phyloP scores from a whole-genome alignment of 148 eudicot species.

The Chenopodium formosanum region DNA sequence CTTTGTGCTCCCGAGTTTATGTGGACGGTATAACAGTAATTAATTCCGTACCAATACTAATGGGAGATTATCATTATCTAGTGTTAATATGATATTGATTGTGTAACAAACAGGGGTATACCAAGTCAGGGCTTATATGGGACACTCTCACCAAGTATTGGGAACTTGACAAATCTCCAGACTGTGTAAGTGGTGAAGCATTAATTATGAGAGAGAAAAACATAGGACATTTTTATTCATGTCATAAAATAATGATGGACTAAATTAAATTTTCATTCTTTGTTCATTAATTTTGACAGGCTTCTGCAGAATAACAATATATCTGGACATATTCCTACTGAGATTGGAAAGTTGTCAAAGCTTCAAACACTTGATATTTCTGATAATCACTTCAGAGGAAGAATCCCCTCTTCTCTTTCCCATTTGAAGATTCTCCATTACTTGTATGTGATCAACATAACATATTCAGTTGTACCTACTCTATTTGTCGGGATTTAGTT shows the following conservation, averaged over 20 bases:
- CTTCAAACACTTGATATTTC: slow-evolving; percentile 80
- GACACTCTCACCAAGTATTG: slow-evolving; percentile 68
- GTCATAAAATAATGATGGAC: background rate
- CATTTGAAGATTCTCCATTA: slow-evolving; percentile 60
- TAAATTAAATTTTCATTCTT: slow-evolving; percentile 9
- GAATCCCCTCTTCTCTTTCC: slow-evolving; percentile 67
- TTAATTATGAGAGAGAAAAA: slow-evolving; percentile 26
- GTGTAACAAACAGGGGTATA: slow-evolving; percentile 51
- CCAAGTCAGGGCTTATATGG: slow-evolving; percentile 90
- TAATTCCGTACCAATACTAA: background rate
- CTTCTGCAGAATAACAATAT: slow-evolving; percentile 77
- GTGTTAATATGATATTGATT: slow-evolving; percentile 1
- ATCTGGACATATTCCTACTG: slow-evolving; percentile 73
- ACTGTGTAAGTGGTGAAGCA: slow-evolving; percentile 57
- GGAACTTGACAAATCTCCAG: slow-evolving; percentile 88
- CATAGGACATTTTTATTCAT: background rate
- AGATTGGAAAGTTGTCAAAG: slow-evolving; percentile 66
- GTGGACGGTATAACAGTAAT: background rate
- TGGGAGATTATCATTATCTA: too few relatives aligned
- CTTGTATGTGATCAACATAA: slow-evolving; percentile 57
- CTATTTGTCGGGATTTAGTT: background rate
- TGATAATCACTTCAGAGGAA: slow-evolving; percentile 57
- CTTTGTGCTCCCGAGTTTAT: background rate
- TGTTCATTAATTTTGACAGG: slow-evolving; percentile 41
- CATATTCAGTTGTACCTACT: too few relatives aligned